Percentiles rank a stretch among this genome's conserved stretches.
These are phyloP conservation scores for Penstemon newberryi DNA, from an alignment of 257 asterid species.

Conservation along the genomic window DNA sequence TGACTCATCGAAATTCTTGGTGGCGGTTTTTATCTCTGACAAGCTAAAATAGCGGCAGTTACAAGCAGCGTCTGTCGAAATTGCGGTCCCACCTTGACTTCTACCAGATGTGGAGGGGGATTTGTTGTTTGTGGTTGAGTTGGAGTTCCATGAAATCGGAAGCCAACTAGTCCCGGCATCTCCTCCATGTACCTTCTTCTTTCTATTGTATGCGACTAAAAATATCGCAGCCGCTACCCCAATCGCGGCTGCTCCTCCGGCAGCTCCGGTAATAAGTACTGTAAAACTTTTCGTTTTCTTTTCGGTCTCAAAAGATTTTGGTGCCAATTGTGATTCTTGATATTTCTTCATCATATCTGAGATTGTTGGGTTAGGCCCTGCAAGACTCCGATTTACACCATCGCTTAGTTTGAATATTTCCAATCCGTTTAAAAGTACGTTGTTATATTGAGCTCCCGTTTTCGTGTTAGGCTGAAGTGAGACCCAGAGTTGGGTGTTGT, in stretches of 20 bases:
- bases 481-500: slow-evolving; percentile 50
- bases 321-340: slow-evolving; percentile 32
- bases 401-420: slow-evolving; percentile 84
- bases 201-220: slow-evolving; percentile 45
- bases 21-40: slow-evolving; percentile 65
- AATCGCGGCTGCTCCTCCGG: slow-evolving; percentile 78
- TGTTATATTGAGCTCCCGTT: slow-evolving; percentile 38
- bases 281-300: slow-evolving; percentile 23
- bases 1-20: slow-evolving; percentile 81
- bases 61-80: slow-evolving; percentile 78
- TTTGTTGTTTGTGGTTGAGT: slow-evolving; percentile 43
- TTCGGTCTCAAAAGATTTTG: slow-evolving; percentile 28
- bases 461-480: slow-evolving; percentile 47
- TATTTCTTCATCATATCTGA: slow-evolving; percentile 77
- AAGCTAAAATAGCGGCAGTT: slow-evolving; percentile 81
- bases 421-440: slow-evolving; percentile 74
- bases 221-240: slow-evolving; percentile 65
- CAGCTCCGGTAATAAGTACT: slow-evolving; percentile 60
- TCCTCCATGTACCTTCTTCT: slow-evolving; percentile 34
- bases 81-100: slow-evolving; percentile 45
- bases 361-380: slow-evolving; percentile 78
- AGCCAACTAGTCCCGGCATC: slow-evolving; percentile 69
- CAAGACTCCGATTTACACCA: slow-evolving; percentile 42
- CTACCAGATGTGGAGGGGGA: slow-evolving; percentile 40
- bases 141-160: slow-evolving; percentile 70